These are phyloP conservation scores for Dipteronia dyeriana DNA, from an alignment of 345 rosid species.

Conservation along the genomic window DNA sequence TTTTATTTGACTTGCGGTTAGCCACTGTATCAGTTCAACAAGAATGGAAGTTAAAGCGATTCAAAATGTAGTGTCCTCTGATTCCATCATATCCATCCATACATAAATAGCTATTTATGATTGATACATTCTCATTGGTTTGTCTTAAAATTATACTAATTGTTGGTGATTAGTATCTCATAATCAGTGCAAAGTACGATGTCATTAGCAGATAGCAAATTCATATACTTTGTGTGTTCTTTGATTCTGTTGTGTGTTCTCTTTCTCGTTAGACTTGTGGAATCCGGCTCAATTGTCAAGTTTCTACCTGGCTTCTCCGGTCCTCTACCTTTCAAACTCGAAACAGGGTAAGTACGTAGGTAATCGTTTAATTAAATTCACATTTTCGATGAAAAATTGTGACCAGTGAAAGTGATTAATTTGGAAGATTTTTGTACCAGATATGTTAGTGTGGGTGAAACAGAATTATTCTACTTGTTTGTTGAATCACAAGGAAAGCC, in stretches of 20 bases:
- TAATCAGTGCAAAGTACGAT: too few relatives aligned
- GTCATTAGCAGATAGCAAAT: not conserved
- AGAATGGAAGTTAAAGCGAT: too few relatives aligned
- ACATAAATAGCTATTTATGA: too few relatives aligned
- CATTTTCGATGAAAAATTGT: not conserved
- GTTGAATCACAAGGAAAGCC: slow-evolving; percentile 30
- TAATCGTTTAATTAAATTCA: not conserved
- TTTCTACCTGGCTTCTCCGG: slow-evolving; percentile 37
- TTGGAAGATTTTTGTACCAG: slow-evolving; percentile 4
- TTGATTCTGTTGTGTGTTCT: not conserved
- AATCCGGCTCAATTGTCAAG: slow-evolving; percentile 23
- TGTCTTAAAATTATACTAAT: too few relatives aligned
- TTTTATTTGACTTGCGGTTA: too few relatives aligned
- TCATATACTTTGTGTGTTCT: not conserved
- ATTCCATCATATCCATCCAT: too few relatives aligned
- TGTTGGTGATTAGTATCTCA: too few relatives aligned
- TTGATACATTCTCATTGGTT: too few relatives aligned
- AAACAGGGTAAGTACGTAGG: slow-evolving; percentile 33
- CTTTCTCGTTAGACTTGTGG: not conserved
- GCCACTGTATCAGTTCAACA: too few relatives aligned
- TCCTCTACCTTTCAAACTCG: slow-evolving; percentile 37
- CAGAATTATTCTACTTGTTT: slow-evolving; percentile 33
- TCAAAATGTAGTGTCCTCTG: too few relatives aligned
- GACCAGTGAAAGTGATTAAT: too few relatives aligned
- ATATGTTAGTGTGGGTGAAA: slow-evolving; percentile 22